phyloP scores from a whole-genome alignment of 805 yeast species.

The Barnettozyma siamensis region DNA sequence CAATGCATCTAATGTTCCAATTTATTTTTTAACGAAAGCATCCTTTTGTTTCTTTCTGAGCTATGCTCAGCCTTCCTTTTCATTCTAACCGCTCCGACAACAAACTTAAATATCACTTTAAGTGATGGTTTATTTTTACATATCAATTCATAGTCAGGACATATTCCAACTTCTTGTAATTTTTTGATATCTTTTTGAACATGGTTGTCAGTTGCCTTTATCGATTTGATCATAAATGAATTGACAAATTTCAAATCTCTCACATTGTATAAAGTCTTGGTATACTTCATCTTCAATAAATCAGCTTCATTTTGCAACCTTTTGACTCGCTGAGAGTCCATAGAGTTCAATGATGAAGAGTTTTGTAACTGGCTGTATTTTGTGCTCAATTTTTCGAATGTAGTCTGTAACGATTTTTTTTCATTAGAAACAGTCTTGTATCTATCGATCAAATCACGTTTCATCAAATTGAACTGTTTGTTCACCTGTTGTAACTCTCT shows the following conservation, averaged over 20 bases:
- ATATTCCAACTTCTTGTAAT: constrained; percentile 23
- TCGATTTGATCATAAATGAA: constrained; percentile 27
- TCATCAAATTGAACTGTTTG: constrained; percentile 28
- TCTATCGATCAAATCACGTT: constrained; percentile 27
- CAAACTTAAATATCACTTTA: constrained; percentile 28
- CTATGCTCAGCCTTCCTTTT: constrained; percentile 27
- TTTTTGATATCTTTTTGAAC: constrained; percentile 23
- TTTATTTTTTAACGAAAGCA: constrained; percentile 11
- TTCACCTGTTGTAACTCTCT: constrained; percentile 9
- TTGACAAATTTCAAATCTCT: constrained; percentile 32
- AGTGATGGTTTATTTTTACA: constrained; percentile 21
- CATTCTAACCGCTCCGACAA: constrained; percentile 33
- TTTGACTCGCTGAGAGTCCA: constrained; percentile 19
- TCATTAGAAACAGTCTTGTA: constrained; percentile 23
- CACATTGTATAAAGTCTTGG: constrained; percentile 34
- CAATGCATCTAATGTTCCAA: constrained; percentile 6
- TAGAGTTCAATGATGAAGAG: constrained; percentile 20
- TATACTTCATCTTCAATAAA: constrained; percentile 41
- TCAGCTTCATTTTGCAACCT: constrained; percentile 36
- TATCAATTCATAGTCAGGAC: constrained; percentile 24
- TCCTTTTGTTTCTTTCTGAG: constrained; percentile 14
- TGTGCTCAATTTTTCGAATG: constrained; percentile 28
- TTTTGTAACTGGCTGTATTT: constrained; percentile 23
- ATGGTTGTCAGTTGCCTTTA: constrained; percentile 22
- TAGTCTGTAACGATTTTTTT: constrained; percentile 24